Conservation (phyloP, 179 eudicot genomes). For the Patellifolia procumbens region DNA sequence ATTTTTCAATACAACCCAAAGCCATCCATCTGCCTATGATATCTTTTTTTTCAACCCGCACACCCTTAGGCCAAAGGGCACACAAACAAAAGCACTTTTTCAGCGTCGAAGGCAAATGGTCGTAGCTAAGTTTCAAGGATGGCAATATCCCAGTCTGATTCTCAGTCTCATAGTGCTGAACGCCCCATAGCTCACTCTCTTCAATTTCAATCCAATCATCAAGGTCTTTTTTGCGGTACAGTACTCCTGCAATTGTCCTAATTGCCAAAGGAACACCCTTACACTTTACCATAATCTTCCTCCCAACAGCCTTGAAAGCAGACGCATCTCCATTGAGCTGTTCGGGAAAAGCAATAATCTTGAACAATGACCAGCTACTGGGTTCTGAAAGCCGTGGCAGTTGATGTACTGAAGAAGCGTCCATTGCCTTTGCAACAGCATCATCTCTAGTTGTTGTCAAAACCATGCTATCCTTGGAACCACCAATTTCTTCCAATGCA, state of each 20-base stretch:
- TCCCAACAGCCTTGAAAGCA: not conserved
- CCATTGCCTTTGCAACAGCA: slow-evolving; percentile 7
- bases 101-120: slow-evolving; percentile 16
- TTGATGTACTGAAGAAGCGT: not conserved
- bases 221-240: not conserved
- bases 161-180: not conserved
- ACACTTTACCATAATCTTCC: not conserved
- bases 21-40: slow-evolving; percentile 24
- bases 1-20: slow-evolving; percentile 10
- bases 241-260: not conserved
- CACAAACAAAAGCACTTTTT: slow-evolving; percentile 27
- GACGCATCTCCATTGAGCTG: not conserved
- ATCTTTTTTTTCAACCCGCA: accelerated
- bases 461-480: slow-evolving; percentile 19
- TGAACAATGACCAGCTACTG: slow-evolving; percentile 21
- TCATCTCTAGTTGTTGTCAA: slow-evolving; percentile 24
- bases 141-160: slow-evolving; percentile 13
- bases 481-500: slow-evolving; percentile 12
- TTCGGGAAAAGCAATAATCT: slow-evolving; percentile 3
- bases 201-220: slow-evolving; percentile 12
- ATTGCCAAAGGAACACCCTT: not conserved
- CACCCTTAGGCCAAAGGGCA: not conserved
- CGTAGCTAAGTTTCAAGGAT: slow-evolving; percentile 24
- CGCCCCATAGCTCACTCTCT: slow-evolving; percentile 24
- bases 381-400: not conserved